Evolutionary conservation across 2,329 filamentous ascomycete genomes (phyloP), one percentile per base, ranked within the genome.

Genomic region (Fusarium armeniacum): DNA sequence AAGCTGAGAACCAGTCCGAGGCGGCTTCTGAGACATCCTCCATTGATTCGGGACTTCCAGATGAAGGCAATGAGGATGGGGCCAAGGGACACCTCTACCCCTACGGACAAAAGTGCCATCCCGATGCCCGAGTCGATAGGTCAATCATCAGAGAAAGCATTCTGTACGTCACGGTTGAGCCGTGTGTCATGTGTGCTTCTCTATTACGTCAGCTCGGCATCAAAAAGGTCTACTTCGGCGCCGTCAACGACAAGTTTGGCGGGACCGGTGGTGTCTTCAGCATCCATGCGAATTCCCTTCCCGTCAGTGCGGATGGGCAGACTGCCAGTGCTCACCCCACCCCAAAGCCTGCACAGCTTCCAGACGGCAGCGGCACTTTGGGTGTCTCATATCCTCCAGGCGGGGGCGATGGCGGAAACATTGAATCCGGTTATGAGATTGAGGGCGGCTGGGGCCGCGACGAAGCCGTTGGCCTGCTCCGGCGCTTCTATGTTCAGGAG

Each of bases 101-200:
- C 1, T 89, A 89, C 58, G 87, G 87, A 6, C 86, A 89, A 72
- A 89, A 88, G 75, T 81, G 87, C 1, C 83, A 87, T 63, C 83
- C 84, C 0, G 79, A 80, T 4, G 80, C 86, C 24, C 85, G 85
- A 54, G 86, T 96, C 70, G 86, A 91, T 55, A 86, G 88, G 35
- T 86, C 85, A 15, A 87, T 95, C 67, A 84, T 98, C 72, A 84
- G 83, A 40, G 88, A 94, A 69, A 86, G 86, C 72, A 91, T 90
- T 12, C 88, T 99, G 53, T 99, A 99, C 80, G 96, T 99, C 50
- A 99, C 96, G 0, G 95, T 99, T 56, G 97, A 99, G 81, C 96
- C 96, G 6, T 99, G 96, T 79, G 93, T 99, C 82, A 99, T 99
- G 96, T 99, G 96, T 78, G 96, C 96, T 15, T 97, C 94, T 9